These are phyloP conservation scores for Melaleuca alternifolia DNA, from an alignment of 345 rosid species.

Conservation along the genomic window DNA sequence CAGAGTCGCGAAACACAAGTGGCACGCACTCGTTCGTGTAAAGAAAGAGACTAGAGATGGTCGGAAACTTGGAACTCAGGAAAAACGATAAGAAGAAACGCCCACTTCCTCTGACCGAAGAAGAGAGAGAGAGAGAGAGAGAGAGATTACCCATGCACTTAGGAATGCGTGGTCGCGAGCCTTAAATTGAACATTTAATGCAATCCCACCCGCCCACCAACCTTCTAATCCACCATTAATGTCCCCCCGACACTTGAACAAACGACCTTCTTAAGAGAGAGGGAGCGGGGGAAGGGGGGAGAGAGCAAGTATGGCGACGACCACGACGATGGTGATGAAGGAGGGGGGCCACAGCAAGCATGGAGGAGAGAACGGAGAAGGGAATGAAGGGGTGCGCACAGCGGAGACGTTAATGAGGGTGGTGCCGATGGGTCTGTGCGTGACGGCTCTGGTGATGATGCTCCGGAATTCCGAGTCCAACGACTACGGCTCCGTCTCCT, in stretches of 20 bases:
- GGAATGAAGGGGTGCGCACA: background rate
- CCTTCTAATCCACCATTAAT: background rate
- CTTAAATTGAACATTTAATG: background rate
- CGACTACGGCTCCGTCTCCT: conserved; percentile 67
- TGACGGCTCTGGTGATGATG: conserved; percentile 59
- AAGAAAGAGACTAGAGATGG: background rate
- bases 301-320: background rate
- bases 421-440: conserved; percentile 47
- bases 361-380: background rate
- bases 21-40: background rate
- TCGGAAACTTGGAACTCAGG: background rate
- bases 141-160: background rate
- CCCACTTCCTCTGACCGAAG: background rate
- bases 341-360: background rate
- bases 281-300: background rate
- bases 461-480: conserved; percentile 50
- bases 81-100: too few species aligned
- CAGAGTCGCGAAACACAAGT: background rate
- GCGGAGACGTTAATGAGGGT: conserved; percentile 50
- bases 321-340: background rate
- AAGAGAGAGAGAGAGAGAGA: background rate
- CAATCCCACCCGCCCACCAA: background rate
- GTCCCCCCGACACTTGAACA: background rate
- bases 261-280: background rate
- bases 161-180: background rate